These are phyloP conservation scores for Microstroma glucosiphilum DNA, from an alignment of 1,284 basidiomycete genomes.

Conservation along the genomic window DNA sequence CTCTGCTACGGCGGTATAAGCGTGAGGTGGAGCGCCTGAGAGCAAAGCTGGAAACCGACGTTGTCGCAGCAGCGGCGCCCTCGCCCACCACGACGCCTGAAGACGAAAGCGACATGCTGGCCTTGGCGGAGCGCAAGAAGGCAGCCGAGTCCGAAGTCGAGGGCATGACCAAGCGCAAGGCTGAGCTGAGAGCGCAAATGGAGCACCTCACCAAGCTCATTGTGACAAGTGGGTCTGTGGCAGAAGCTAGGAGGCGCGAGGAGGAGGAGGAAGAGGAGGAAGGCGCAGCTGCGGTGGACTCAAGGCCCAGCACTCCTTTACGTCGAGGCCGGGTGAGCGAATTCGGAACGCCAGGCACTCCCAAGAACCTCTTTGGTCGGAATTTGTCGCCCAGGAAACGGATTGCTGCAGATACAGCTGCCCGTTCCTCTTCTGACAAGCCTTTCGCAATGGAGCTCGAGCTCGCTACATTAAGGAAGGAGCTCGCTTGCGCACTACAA, in stretches of 20 bases:
- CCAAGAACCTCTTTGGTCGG: slow-evolving; percentile 6
- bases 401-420: neutral
- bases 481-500: slow-evolving; percentile 16
- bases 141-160: slow-evolving; percentile 20
- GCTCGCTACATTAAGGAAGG: slow-evolving; percentile 26
- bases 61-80: neutral
- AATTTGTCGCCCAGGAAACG: neutral
- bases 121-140: slow-evolving; percentile 8
- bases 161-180: slow-evolving; percentile 32
- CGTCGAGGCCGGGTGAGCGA: slow-evolving; percentile 11
- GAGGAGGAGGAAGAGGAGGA: slow-evolving; percentile 1
- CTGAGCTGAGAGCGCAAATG: slow-evolving; percentile 36
- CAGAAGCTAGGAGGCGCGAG: slow-evolving; percentile 12
- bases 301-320: neutral
- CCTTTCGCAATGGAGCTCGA: slow-evolving; percentile 39
- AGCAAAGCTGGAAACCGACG: slow-evolving; percentile 18
- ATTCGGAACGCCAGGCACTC: slow-evolving; percentile 11
- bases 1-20: slow-evolving; percentile 29
- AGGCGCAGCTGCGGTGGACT: neutral
- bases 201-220: slow-evolving; percentile 45
- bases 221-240: slow-evolving; percentile 35
- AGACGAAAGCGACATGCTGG: slow-evolving; percentile 11
- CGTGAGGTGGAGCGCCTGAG: slow-evolving; percentile 41
- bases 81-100: neutral
- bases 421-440: slow-evolving; percentile 8